phyloP scores from a whole-genome alignment of 352 stramenopile species.

The Phytophthora melonis region DNA sequence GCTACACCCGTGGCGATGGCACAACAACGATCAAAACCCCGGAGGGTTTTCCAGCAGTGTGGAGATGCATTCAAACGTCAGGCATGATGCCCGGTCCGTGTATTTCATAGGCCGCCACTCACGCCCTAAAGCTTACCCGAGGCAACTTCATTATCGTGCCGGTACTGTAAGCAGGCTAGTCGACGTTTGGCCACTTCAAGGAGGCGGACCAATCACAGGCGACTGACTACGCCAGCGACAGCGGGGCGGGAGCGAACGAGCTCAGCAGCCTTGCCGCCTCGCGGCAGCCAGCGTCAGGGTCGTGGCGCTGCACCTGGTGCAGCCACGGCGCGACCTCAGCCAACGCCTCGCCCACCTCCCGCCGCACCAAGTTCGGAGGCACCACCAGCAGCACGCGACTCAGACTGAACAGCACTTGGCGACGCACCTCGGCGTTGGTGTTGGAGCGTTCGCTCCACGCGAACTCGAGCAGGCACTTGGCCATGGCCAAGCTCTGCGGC shows the following conservation, averaged over 20 bases:
- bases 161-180: too few species aligned
- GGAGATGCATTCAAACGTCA: too few species aligned
- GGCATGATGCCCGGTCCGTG: too few species aligned
- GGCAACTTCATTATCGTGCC: too few species aligned
- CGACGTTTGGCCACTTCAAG: too few species aligned
- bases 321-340: constrained; percentile 66
- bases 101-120: too few species aligned
- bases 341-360: constrained; percentile 62
- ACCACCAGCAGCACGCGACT: constrained; percentile 77
- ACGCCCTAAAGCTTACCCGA: too few species aligned
- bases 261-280: constrained; percentile 68
- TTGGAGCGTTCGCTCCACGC: constrained; percentile 65
- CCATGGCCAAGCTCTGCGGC: constrained; percentile 69
- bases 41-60: too few species aligned
- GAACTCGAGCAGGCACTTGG: constrained; percentile 77
- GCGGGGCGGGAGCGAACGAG: constrained; percentile 47
- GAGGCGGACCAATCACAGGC: too few species aligned
- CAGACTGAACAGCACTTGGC: constrained; percentile 77
- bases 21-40: background rate
- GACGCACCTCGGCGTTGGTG: constrained; percentile 60
- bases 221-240: constrained; percentile 13
- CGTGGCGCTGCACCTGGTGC: constrained; percentile 46
- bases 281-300: constrained; percentile 75
- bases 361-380: constrained; percentile 59
- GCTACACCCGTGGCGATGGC: background rate